Evolutionary conservation across 2,329 filamentous ascomycete genomes (phyloP).

Genomic region (Aspergillus caelatus): DNA sequence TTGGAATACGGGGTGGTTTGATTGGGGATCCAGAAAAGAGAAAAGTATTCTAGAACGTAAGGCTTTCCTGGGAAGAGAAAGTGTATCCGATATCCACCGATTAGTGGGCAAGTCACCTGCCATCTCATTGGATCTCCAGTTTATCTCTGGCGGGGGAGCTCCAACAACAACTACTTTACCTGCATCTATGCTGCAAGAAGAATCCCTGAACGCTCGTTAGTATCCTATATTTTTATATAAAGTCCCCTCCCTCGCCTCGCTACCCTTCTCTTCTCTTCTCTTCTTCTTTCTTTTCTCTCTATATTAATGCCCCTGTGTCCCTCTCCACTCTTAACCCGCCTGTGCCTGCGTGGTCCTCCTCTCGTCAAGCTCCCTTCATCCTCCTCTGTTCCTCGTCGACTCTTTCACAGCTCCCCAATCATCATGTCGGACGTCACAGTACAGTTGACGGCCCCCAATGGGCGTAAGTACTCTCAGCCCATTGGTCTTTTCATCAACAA

Average conservation of each 20-base stretch:
- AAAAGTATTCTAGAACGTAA: neutral
- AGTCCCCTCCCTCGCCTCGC: neutral
- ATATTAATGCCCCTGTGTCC: conserved; percentile 3
- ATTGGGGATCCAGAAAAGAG: neutral
- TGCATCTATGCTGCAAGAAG: neutral
- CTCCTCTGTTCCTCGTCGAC: conserved; percentile 17
- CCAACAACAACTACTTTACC: neutral
- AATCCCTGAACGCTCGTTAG: neutral
- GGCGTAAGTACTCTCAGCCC: conserved; percentile 70
- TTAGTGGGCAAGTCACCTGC: conserved; percentile 1
- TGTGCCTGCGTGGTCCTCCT: conserved; percentile 9
- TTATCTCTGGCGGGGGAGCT: conserved; percentile 22
- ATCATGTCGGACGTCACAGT: conserved; percentile 43
- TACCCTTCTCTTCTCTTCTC: conserved; percentile 1
- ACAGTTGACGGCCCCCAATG: conserved; percentile 75
- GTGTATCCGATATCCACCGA: conserved; percentile 31
- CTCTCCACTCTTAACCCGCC: conserved; percentile 11
- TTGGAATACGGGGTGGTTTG: neutral
- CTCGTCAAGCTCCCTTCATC: conserved; percentile 10
- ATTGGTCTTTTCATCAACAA: conserved; percentile 83
- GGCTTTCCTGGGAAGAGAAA: conserved; percentile 32
- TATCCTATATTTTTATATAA: neutral
- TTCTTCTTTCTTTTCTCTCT: neutral
- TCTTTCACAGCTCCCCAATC: conserved; percentile 29
- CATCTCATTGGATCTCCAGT: conserved; percentile 20